Conservation (phyloP, 352 stramenopile genomes). For the Globisporangium solare region DNA sequence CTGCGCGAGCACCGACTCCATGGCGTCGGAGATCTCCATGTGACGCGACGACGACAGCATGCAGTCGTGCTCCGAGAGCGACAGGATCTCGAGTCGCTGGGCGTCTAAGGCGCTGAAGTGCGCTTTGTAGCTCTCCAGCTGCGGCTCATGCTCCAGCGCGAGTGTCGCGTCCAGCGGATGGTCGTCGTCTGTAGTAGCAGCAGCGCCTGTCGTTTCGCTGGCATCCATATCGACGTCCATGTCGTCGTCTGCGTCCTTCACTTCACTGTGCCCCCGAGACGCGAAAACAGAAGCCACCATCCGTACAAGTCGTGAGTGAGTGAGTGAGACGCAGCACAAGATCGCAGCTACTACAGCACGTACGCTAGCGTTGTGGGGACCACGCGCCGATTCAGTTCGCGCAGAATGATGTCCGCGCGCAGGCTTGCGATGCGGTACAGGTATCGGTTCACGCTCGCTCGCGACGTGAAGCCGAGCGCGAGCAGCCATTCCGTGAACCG, state of each 20-base stretch:
- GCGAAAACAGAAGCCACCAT: no score
- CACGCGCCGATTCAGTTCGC: conserved; percentile 35
- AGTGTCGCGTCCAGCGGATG: conserved; percentile 4
- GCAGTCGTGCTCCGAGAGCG: conserved; percentile 50
- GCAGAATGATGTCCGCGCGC: conserved; percentile 54
- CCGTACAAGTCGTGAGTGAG: no score
- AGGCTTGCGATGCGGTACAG: conserved; percentile 50
- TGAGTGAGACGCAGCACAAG: neutral
- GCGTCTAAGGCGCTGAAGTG: conserved; percentile 50
- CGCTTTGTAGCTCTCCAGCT: conserved; percentile 38
- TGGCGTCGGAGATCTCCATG: conserved; percentile 65
- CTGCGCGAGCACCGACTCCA: conserved; percentile 66
- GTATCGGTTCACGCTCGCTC: conserved; percentile 24
- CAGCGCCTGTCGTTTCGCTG: neutral
- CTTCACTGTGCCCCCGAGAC: neutral
- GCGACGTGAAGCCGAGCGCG: conserved; percentile 48
- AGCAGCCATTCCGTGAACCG: conserved; percentile 39
- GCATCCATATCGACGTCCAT: conserved; percentile 9
- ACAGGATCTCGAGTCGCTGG: conserved; percentile 58
- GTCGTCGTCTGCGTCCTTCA: neutral
- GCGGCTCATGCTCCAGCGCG: conserved; percentile 16
- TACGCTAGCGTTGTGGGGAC: conserved; percentile 7
- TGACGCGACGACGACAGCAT: conserved; percentile 60
- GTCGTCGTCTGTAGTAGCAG: neutral
- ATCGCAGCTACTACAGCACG: neutral